phyloP scores from a whole-genome alignment of 257 asterid genomes.

The Solanum raphanifolium region DNA sequence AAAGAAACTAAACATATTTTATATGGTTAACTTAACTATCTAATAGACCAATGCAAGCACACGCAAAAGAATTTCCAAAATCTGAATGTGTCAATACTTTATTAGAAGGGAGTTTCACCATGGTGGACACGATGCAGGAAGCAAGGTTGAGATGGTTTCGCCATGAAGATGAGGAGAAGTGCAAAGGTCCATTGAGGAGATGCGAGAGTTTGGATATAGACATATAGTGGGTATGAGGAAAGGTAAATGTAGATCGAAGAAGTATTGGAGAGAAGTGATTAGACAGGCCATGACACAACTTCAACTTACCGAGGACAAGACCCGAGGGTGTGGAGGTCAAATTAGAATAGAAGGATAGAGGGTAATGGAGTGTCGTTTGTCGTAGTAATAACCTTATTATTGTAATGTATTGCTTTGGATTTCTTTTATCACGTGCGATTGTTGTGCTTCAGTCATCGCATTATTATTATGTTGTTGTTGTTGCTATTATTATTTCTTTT shows the following conservation, averaged over 20 bases:
- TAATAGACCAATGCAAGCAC: neutral
- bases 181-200: neutral
- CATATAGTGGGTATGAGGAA: neutral
- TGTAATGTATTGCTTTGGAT: too few species aligned
- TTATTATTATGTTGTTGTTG: too few species aligned
- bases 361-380: neutral
- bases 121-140: neutral
- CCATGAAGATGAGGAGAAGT: neutral
- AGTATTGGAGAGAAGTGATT: too few species aligned
- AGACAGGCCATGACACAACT: accelerated
- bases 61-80: neutral
- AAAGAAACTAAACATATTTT: too few species aligned
- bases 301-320: too few species aligned
- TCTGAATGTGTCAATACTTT: neutral
- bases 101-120: neutral
- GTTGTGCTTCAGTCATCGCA: too few species aligned
- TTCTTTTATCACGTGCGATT: too few species aligned
- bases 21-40: neutral
- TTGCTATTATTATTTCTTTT: too few species aligned
- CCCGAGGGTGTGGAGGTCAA: neutral
- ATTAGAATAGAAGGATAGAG: neutral
- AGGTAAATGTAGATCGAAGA: neutral
- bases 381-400: neutral
- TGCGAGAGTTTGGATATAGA: neutral
- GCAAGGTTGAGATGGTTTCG: neutral